Conservation (phyloP, 805 yeast genomes). For the Phaffomyces antillensis region DNA sequence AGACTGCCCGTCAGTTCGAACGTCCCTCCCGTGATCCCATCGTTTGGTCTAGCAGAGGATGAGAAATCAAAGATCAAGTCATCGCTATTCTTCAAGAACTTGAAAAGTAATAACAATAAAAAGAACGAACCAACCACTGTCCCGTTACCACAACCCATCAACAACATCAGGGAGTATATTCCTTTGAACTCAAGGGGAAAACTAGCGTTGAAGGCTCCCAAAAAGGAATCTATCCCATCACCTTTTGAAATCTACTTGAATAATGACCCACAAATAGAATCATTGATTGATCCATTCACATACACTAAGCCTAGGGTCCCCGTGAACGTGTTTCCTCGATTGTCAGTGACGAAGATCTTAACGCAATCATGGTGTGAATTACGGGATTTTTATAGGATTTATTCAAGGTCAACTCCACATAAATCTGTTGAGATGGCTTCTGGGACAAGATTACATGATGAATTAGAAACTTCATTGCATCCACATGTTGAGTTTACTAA, state of each 20-base stretch:
- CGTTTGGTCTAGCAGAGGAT: neutral
- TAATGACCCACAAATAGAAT: no score
- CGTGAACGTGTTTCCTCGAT: constrained; percentile 24
- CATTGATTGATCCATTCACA: no score
- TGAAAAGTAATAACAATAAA: no score
- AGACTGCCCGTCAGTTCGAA: neutral
- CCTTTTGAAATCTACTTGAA: constrained; percentile 15
- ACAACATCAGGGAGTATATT: neutral
- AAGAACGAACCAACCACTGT: neutral
- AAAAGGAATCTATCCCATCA: constrained; percentile 3
- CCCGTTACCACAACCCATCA: neutral
- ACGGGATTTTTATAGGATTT: constrained; percentile 44
- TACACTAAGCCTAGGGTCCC: neutral
- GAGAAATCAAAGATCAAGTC: no score
- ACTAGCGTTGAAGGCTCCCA: neutral
- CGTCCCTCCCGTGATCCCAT: neutral
- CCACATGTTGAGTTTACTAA: constrained; percentile 13
- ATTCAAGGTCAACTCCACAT: constrained; percentile 25
- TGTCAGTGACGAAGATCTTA: constrained; percentile 54
- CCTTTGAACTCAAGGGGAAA: neutral
- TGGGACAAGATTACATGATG: constrained; percentile 43
- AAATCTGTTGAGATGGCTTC: constrained; percentile 32
- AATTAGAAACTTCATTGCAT: constrained; percentile 43
- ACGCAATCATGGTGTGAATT: constrained; percentile 67
- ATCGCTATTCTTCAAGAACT: no score